phyloP scores from a whole-genome alignment of 768 basidiomycete species.

The Auricularia sp. region DNA sequence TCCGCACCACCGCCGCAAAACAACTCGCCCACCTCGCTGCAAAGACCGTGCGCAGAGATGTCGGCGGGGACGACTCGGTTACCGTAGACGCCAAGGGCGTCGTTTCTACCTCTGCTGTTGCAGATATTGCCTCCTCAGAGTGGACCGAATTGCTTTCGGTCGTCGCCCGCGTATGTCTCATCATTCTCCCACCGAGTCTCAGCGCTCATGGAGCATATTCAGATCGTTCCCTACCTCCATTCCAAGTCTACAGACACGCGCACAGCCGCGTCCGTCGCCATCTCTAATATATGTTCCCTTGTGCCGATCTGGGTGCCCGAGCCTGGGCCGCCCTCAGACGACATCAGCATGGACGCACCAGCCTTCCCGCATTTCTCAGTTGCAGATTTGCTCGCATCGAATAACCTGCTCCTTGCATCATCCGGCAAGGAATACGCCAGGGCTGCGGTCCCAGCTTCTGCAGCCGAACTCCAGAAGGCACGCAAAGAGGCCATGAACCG shows the following conservation, averaged over 20 bases:
- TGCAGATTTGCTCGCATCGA: slow-evolving; percentile 61
- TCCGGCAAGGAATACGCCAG: slow-evolving; percentile 88
- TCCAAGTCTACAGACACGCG: slow-evolving; percentile 91
- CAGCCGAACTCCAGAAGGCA: slow-evolving; percentile 76
- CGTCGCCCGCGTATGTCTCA: slow-evolving; percentile 62
- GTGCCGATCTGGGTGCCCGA: slow-evolving; percentile 72
- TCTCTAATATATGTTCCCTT: slow-evolving; percentile 77
- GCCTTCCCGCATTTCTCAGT: slow-evolving; percentile 72
- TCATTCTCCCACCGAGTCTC: neutral
- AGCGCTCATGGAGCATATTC: slow-evolving; percentile 1
- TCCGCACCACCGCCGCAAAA: slow-evolving; percentile 91
- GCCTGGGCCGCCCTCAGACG: slow-evolving; percentile 20
- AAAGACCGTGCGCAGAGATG: slow-evolving; percentile 75
- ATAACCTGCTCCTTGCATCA: slow-evolving; percentile 74
- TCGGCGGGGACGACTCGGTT: slow-evolving; percentile 68
- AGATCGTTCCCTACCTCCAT: slow-evolving; percentile 87
- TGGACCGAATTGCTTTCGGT: slow-evolving; percentile 90
- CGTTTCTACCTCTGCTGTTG: slow-evolving; percentile 45
- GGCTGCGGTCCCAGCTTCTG: slow-evolving; percentile 57
- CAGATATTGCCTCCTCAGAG: slow-evolving; percentile 32
- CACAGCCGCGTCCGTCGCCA: slow-evolving; percentile 75
- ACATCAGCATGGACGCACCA: slow-evolving; percentile 28
- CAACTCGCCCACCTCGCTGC: slow-evolving; percentile 89
- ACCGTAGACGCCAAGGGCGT: slow-evolving; percentile 31
- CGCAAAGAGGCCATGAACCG: slow-evolving; percentile 83